phyloP scores from a whole-genome alignment of 306 rosid species.

The Pterocarpus macrocarpus region DNA sequence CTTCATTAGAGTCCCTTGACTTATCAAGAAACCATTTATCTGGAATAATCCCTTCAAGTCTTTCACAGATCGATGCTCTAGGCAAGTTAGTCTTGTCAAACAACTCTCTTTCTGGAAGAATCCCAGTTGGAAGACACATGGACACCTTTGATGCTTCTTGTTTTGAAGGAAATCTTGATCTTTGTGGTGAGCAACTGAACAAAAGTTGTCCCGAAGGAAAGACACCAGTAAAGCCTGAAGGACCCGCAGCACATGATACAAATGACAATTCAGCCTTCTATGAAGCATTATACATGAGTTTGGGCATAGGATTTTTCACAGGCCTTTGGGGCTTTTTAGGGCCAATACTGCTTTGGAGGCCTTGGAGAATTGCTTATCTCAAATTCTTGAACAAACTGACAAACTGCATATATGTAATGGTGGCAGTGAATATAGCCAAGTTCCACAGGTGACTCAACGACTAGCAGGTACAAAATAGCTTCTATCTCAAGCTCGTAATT shows the following conservation, averaged over 20 bases:
- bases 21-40: background rate
- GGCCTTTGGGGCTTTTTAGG: conserved; percentile 38
- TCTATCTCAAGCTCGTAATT: too few species aligned
- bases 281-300: conserved; percentile 32
- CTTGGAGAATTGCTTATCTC: conserved; percentile 28
- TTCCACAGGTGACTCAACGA: background rate
- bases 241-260: background rate
- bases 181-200: conserved; percentile 30
- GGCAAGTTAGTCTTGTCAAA: background rate
- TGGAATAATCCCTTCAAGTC: background rate
- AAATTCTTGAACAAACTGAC: conserved; percentile 17
- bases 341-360: background rate
- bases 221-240: background rate
- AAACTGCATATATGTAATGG: conserved; percentile 1
- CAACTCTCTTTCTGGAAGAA: conserved; percentile 14
- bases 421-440: background rate
- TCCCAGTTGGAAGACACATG: background rate
- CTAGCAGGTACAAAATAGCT: background rate
- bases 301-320: conserved; percentile 18
- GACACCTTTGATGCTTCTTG: background rate
- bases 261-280: background rate
- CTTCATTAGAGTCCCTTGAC: background rate
- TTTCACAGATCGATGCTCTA: background rate
- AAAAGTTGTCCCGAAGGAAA: background rate
- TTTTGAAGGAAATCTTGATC: conserved; percentile 23